Base-by-base conservation (phyloP, 1,284 basidiomycete genomes). In the Lentinula novae-zelandiae region DNA sequence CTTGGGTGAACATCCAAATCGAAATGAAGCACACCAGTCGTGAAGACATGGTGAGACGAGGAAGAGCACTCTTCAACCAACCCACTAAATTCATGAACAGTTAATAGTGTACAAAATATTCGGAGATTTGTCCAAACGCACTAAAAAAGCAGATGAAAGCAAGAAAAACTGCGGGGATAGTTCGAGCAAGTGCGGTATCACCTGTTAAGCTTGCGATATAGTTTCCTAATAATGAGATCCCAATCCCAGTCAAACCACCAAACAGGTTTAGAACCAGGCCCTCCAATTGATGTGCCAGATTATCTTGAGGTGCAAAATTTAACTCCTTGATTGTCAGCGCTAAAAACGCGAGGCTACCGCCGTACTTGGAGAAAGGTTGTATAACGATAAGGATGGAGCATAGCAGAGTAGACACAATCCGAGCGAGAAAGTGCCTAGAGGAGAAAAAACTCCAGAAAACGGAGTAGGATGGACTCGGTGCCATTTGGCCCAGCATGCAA, bases 231-330 rank as follows among this genome's bases (percentile, higher is more conserved):
- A 77, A 73, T 8, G 79, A 82, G 8, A 80, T 49, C 0, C 74
- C 76, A 52, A 82, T 75, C 6, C 75, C 79, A 15, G 72, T 50
- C 0, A 82, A 60, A 5, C 77, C 80, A 7, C 81, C 80, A 3
- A 72, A 67, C 22, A 79, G 71, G 62, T 81, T 79, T 33, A 82
- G 71, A 15, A 78, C 66, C 5, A 77, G 77, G 1, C 73, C 71
- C 66, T 82, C 81, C 3, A 82, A 66, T 66, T 83, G 80, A 65
- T 82, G 79, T 0, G 80, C 75, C 12, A 82, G 72, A 64, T 73
- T 78, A 52, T 77, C 75, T 62, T 82, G 79, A 0, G 77, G 75
- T 8, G 76, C 75, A 66, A 82, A 82, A 42, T 80, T 75, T 6
- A 82, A 73, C 61, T 81, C 80, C 62, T 82, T 81, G 33, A 82